These are phyloP conservation scores for Chrysopogon serrulatus DNA, from an alignment of 176 grass and related monocot species.

Conservation along the genomic window DNA sequence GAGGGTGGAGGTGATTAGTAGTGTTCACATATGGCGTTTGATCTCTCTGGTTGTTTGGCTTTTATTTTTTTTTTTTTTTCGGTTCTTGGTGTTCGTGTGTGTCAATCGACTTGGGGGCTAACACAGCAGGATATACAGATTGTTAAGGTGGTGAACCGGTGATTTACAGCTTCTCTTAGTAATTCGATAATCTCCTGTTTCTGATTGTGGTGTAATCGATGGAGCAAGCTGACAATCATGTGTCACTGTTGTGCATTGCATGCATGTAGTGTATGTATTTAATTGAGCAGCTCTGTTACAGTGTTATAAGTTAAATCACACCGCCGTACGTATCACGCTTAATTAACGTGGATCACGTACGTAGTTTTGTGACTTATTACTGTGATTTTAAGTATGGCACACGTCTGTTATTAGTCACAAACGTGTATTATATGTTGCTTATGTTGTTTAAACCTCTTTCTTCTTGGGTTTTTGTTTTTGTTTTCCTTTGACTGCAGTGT, in stretches of 20 bases:
- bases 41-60: constrained; percentile 31
- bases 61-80: constrained; percentile 1
- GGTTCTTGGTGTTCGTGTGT: constrained; percentile 41
- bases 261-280: constrained; percentile 25
- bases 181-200: background rate
- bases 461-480: background rate
- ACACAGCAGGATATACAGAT: constrained; percentile 56
- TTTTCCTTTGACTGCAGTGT: background rate
- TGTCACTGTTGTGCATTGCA: constrained; percentile 5
- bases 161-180: constrained; percentile 35
- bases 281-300: background rate
- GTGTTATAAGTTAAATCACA: background rate
- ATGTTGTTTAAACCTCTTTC: background rate
- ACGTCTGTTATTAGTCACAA: background rate
- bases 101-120: constrained; percentile 41
- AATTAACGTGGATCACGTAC: too few species aligned
- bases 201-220: constrained; percentile 2
- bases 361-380: background rate
- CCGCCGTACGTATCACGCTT: background rate
- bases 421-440: background rate
- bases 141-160: constrained; percentile 38
- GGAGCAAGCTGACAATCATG: constrained; percentile 1
- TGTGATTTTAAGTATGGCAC: background rate
- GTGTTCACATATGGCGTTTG: constrained; percentile 55
- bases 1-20: constrained; percentile 49